Evolutionary conservation across 495 filamentous ascomycete species (phyloP).

Genomic region (Annulohypoxylon maeteangense): DNA sequence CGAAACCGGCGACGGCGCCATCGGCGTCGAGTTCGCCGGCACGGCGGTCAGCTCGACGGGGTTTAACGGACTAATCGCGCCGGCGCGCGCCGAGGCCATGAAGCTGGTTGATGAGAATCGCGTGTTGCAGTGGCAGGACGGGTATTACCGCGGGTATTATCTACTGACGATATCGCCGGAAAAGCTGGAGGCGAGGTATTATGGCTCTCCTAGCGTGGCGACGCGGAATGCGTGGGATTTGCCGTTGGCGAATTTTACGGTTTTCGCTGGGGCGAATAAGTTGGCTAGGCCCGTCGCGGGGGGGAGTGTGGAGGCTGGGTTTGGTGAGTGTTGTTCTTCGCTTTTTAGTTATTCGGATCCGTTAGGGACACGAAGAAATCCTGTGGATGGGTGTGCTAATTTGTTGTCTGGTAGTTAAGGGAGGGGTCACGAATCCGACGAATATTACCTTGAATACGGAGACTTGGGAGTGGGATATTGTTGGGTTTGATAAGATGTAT

Average conservation of each 20-base stretch:
- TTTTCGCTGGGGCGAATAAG: conserved; percentile 64
- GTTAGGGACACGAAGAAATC: neutral
- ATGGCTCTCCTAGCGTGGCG: conserved; percentile 58
- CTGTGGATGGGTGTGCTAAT: conserved; percentile 6
- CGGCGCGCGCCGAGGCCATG: conserved; percentile 53
- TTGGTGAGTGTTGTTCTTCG: conserved; percentile 24
- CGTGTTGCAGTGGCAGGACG: conserved; percentile 74
- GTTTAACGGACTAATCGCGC: conserved; percentile 56
- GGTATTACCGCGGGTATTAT: conserved; percentile 74
- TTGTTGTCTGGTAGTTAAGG: conserved; percentile 49
- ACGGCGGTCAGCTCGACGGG: conserved; percentile 68
- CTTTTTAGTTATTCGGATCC: neutral
- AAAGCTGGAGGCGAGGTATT: conserved; percentile 42
- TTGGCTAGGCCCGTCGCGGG: conserved; percentile 60
- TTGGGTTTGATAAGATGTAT: conserved; percentile 48
- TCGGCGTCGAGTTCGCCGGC: conserved; percentile 76
- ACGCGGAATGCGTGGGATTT: conserved; percentile 64
- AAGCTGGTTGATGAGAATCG: conserved; percentile 61
- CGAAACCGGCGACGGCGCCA: conserved; percentile 63
- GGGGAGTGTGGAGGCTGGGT: conserved; percentile 61
- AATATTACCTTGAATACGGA: conserved; percentile 64
- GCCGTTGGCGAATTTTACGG: conserved; percentile 70
- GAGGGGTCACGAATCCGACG: conserved; percentile 57
- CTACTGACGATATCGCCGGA: conserved; percentile 42
- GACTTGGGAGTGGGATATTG: conserved; percentile 49